Evolutionary conservation across 441 rosid genomes (phyloP).

Genomic region (Rhodomyrtus psidioides): DNA sequence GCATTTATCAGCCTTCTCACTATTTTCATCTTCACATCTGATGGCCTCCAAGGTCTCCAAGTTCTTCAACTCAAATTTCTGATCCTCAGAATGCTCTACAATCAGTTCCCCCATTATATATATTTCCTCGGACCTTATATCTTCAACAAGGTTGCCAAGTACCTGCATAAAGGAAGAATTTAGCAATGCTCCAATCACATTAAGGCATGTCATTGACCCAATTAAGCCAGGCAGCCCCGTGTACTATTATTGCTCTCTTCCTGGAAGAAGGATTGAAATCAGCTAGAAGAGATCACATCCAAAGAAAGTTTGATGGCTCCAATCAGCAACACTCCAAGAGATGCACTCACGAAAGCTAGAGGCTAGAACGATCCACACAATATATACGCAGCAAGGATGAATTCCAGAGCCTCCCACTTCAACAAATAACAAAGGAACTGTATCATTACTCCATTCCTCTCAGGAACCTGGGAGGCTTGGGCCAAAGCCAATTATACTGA

Average conservation of each 20-base stretch:
- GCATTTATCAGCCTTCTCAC: background rate
- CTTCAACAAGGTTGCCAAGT: background rate
- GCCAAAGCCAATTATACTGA: background rate
- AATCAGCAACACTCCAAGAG: background rate
- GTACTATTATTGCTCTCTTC: background rate
- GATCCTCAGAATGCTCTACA: background rate
- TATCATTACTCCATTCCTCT: background rate
- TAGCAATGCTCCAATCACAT: background rate
- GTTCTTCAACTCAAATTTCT: background rate
- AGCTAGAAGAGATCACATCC: background rate
- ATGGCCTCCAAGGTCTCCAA: background rate
- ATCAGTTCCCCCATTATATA: background rate
- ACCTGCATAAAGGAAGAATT: background rate
- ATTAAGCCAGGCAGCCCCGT: background rate
- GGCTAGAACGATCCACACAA: background rate
- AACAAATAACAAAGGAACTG: background rate
- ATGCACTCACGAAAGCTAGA: background rate
- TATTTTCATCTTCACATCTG: background rate
- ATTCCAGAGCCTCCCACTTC: background rate
- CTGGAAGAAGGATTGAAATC: background rate
- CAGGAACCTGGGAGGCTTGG: background rate
- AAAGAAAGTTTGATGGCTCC: background rate
- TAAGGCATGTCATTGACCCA: background rate
- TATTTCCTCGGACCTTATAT: background rate
- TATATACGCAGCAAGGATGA: background rate